These are phyloP conservation scores for Melaleuca alternifolia DNA, from an alignment of 345 rosid genomes.

Conservation along the genomic window DNA sequence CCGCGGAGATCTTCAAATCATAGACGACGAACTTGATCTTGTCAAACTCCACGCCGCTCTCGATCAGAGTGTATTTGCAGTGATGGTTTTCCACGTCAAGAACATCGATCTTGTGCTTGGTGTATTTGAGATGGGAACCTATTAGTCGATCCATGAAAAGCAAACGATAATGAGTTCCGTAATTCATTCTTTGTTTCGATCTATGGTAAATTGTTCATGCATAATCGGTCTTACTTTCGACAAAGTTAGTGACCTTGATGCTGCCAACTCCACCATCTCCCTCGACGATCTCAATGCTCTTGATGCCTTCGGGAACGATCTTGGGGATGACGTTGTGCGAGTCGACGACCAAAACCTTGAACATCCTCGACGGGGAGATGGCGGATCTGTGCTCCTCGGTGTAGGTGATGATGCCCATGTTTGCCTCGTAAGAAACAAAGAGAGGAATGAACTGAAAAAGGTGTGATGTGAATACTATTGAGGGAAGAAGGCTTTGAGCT, in stretches of 20 bases:
- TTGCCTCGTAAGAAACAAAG: neutral
- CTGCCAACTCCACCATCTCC: slow-evolving; percentile 2
- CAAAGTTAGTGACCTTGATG: neutral
- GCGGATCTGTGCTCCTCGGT: slow-evolving; percentile 4
- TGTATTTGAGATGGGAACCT: slow-evolving; percentile 14
- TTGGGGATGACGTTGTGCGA: slow-evolving; percentile 24
- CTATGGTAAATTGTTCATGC: neutral
- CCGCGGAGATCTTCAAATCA: slow-evolving; percentile 11
- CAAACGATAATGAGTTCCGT: neutral
- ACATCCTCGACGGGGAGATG: slow-evolving; percentile 21
- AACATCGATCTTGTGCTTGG: slow-evolving; percentile 25
- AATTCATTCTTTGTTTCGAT: neutral
- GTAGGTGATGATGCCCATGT: neutral
- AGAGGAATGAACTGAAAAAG: neutral
- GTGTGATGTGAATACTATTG: neutral
- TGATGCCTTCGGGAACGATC: slow-evolving; percentile 15
- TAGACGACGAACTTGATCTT: slow-evolving; percentile 12
- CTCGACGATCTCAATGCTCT: slow-evolving; percentile 2
- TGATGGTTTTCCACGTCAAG: slow-evolving; percentile 15
- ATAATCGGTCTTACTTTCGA: neutral
- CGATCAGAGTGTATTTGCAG: slow-evolving; percentile 30
- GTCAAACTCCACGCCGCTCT: slow-evolving; percentile 12
- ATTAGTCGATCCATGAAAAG: neutral
- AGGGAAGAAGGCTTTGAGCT: neutral
- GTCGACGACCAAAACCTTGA: slow-evolving; percentile 25